Evolutionary conservation across 2,329 filamentous ascomycete genomes (phyloP).

Genomic region (Ploettnerulaceae sp.): DNA sequence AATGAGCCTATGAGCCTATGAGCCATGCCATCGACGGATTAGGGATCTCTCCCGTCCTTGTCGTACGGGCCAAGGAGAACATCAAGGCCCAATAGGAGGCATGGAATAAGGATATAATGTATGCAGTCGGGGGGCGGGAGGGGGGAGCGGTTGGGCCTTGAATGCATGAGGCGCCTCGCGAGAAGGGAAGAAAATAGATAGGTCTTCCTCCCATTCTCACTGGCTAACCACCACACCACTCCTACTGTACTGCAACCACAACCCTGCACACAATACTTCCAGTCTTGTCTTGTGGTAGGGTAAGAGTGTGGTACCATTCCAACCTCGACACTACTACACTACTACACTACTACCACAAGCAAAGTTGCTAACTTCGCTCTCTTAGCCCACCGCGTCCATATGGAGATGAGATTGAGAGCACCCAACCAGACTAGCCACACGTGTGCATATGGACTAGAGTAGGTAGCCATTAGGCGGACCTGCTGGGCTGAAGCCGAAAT

Average conservation of each 20-base stretch:
- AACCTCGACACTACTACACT: no score
- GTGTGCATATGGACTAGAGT: slow-evolving; percentile 29
- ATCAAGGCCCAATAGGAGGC: no score
- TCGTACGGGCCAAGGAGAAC: slow-evolving; percentile 7
- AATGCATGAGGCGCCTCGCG: slow-evolving; percentile 34
- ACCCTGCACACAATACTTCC: slow-evolving; percentile 19
- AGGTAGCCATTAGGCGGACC: slow-evolving; percentile 25
- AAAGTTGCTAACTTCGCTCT: slow-evolving; percentile 13
- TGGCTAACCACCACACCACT: slow-evolving; percentile 24
- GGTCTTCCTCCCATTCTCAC: slow-evolving; percentile 17
- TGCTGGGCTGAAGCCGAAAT: slow-evolving; percentile 39
- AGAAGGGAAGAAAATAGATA: slow-evolving; percentile 35
- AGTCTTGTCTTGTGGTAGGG: slow-evolving; percentile 1
- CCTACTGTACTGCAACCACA: no score
- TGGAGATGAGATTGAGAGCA: slow-evolving; percentile 1
- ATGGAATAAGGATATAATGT: no score
- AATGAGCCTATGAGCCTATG: no score
- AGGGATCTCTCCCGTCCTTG: slow-evolving; percentile 3
- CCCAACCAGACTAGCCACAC: slow-evolving; percentile 29
- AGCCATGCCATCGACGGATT: slow-evolving; percentile 3
- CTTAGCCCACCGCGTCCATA: slow-evolving; percentile 10
- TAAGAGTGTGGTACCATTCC: slow-evolving; percentile 19
- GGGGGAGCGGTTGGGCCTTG: slow-evolving; percentile 27
- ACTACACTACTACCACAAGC: slow-evolving; percentile 10
- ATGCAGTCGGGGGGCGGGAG: slow-evolving; percentile 15